Evolutionary conservation across 805 yeast genomes (phyloP).

Genomic region (Kodamaea laetipori): DNA sequence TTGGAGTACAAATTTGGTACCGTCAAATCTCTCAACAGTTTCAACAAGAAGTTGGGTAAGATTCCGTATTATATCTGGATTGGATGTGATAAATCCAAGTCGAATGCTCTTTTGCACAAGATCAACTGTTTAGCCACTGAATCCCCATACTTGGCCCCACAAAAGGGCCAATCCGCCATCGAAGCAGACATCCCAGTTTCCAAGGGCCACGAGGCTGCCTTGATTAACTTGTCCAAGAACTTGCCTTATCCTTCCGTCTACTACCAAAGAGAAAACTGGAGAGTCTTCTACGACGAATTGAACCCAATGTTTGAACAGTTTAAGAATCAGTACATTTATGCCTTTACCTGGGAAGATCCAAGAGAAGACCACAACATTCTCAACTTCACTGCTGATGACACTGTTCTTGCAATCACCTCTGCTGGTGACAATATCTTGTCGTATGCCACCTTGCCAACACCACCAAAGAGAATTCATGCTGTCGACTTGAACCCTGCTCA

Average conservation of each 20-base stretch:
- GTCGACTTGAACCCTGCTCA: constrained; percentile 85
- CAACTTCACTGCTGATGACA: constrained; percentile 61
- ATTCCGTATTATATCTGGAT: constrained; percentile 86
- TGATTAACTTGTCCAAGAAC: constrained; percentile 58
- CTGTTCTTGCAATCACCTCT: constrained; percentile 79
- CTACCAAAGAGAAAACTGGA: constrained; percentile 75
- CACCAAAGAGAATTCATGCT: constrained; percentile 79
- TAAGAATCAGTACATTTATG: constrained; percentile 77
- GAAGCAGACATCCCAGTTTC: constrained; percentile 44
- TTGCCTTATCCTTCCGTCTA: constrained; percentile 80
- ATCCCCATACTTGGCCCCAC: constrained; percentile 77
- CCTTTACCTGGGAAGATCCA: constrained; percentile 92
- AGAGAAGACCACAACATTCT: constrained; percentile 73
- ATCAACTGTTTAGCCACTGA: constrained; percentile 77
- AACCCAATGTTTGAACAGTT: constrained; percentile 70
- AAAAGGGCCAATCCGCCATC: constrained; percentile 13
- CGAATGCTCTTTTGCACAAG: constrained; percentile 54
- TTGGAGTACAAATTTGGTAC: constrained; percentile 84
- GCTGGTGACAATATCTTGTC: constrained; percentile 83
- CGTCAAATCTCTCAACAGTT: constrained; percentile 67
- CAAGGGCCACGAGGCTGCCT: constrained; percentile 80
- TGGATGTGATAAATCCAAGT: constrained; percentile 52
- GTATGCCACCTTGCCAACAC: constrained; percentile 68
- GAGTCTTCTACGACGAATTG: constrained; percentile 77
- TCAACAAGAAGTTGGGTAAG: constrained; percentile 64